Conservation (phyloP, 2,329 filamentous ascomycete genomes). For the Blastomyces emzantsi region DNA sequence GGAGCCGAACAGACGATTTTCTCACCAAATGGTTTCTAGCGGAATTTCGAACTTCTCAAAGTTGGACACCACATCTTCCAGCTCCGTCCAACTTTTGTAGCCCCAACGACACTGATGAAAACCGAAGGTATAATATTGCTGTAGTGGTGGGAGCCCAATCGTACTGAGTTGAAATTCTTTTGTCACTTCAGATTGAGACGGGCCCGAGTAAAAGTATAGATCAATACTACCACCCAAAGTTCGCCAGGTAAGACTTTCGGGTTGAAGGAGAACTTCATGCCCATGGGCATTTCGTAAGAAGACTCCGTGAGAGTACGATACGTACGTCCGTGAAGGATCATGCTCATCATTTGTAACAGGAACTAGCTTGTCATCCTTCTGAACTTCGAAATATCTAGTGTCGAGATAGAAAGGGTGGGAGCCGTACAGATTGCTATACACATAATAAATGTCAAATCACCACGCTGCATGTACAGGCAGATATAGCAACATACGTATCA, state of each 20-base stretch:
- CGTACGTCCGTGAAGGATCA: slow-evolving; percentile 47
- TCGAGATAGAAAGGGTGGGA: slow-evolving; percentile 71
- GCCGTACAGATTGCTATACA: slow-evolving; percentile 58
- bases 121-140: slow-evolving; percentile 73
- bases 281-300: slow-evolving; percentile 69
- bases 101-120: slow-evolving; percentile 81
- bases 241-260: slow-evolving; percentile 61
- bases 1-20: background rate
- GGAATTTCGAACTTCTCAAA: slow-evolving; percentile 50
- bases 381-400: slow-evolving; percentile 60
- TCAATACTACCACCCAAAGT: slow-evolving; percentile 68
- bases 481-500: slow-evolving; percentile 30
- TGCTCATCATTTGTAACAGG: slow-evolving; percentile 48
- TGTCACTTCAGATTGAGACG: slow-evolving; percentile 58
- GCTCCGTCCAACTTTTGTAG: slow-evolving; percentile 61
- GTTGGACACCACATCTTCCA: slow-evolving; percentile 50
- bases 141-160: slow-evolving; percentile 64
- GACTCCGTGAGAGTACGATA: slow-evolving; percentile 64
- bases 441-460: background rate
- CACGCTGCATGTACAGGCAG: background rate
- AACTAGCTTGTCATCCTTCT: slow-evolving; percentile 41
- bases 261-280: slow-evolving; percentile 59
- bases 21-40: slow-evolving; percentile 43
- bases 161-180: slow-evolving; percentile 60
- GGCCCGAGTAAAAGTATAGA: slow-evolving; percentile 69